A percentile compares a stretch with the other conserved stretches of the same genome.
Conservation (phyloP, 116 monocot species). For the Papilionanthe hybrid region DNA sequence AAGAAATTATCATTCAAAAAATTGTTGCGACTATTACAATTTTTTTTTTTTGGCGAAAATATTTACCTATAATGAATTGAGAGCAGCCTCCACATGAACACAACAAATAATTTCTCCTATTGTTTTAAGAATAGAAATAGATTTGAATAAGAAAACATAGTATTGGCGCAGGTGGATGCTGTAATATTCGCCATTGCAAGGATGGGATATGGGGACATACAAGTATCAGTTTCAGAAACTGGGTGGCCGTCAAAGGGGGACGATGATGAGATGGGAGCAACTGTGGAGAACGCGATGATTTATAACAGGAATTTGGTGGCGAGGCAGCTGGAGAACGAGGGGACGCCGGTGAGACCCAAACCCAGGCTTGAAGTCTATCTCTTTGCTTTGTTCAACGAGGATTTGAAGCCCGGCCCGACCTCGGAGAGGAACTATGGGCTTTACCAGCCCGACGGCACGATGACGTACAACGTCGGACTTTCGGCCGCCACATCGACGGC, state of each 20-base stretch:
- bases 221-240: slow-evolving; percentile 74
- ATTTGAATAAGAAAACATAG: no score
- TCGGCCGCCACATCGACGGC: slow-evolving; percentile 22
- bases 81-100: no score
- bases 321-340: slow-evolving; percentile 36
- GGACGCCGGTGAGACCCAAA: slow-evolving; percentile 68
- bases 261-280: slow-evolving; percentile 58
- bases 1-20: no score
- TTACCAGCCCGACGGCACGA: slow-evolving; percentile 69
- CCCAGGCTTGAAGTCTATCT: slow-evolving; percentile 67
- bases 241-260: slow-evolving; percentile 92
- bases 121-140: no score
- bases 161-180: slow-evolving; percentile 36
- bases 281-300: slow-evolving; percentile 51
- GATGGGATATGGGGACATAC: slow-evolving; percentile 34
- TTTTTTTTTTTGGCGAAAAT: no score
- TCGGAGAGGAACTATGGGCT: slow-evolving; percentile 96
- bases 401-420: slow-evolving; percentile 80
- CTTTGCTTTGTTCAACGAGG: slow-evolving; percentile 90
- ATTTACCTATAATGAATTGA: no score
- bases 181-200: slow-evolving; percentile 44
- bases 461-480: slow-evolving; percentile 61
- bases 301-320: slow-evolving; percentile 67
- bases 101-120: no score
- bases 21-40: no score